Percentiles rank a stretch among this genome's conserved stretches.
These are phyloP conservation scores for Aspergillus fijiensis DNA, from an alignment of 2,329 filamentous ascomycete species.

Conservation along the genomic window DNA sequence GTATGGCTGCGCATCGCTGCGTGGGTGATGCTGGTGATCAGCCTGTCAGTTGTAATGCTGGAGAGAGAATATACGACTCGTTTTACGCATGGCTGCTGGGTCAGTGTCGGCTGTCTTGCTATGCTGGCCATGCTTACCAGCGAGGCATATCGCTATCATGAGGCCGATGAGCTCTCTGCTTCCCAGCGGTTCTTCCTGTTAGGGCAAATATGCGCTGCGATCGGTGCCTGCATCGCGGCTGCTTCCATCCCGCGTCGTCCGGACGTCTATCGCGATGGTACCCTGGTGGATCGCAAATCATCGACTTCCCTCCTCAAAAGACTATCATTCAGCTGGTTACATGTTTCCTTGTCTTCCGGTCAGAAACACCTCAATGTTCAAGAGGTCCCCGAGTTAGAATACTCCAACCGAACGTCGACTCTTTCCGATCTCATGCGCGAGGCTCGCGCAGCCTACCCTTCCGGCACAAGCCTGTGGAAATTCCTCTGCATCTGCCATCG, in stretches of 20 bases:
- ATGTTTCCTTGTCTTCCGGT: neutral
- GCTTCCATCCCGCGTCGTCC: neutral
- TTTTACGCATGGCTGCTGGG: neutral
- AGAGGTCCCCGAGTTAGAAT: neutral
- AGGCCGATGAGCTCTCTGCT: neutral
- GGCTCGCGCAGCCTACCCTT: neutral
- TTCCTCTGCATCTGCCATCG: neutral
- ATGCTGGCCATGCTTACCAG: neutral
- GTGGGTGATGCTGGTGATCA: neutral
- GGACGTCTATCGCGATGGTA: neutral
- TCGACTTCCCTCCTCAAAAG: neutral
- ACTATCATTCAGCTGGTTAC: neutral
- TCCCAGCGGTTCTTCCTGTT: neutral
- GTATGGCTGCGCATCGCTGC: slow-evolving; percentile 1
- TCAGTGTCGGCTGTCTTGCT: neutral
- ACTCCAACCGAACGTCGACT: neutral
- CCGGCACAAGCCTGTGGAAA: neutral
- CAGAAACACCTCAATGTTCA: neutral
- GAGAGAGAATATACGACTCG: neutral
- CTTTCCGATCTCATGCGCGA: neutral
- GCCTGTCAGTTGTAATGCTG: neutral
- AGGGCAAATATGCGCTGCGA: neutral
- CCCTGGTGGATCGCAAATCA: slow-evolving; percentile 2
- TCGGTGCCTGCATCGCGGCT: neutral
- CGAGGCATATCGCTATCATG: neutral